phyloP scores from a whole-genome alignment of 2,329 filamentous ascomycete species.

The Exophiala sp. region DNA sequence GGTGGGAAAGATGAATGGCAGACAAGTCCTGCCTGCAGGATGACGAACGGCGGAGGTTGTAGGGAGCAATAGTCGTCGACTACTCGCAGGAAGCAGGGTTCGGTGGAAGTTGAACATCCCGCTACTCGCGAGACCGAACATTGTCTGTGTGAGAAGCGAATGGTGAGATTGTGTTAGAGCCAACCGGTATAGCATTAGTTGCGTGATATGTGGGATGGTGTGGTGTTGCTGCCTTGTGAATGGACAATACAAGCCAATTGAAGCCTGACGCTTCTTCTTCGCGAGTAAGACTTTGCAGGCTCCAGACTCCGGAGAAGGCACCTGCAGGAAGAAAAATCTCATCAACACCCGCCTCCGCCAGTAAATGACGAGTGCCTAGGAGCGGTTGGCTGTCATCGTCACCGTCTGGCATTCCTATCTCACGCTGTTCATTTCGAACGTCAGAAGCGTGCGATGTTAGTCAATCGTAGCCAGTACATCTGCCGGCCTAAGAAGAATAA shows the following conservation, averaged over 20 bases:
- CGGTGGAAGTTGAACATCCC: background rate
- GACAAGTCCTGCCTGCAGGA: conserved; percentile 9
- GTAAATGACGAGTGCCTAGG: background rate
- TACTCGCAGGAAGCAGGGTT: background rate
- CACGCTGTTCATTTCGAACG: background rate
- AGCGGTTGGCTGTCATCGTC: background rate
- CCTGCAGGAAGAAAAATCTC: conserved; percentile 7
- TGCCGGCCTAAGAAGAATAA: too few species aligned
- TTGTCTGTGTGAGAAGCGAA: background rate
- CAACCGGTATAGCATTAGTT: conserved; percentile 16
- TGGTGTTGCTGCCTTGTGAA: conserved; percentile 13
- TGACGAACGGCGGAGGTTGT: conserved; percentile 16
- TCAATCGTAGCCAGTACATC: too few species aligned
- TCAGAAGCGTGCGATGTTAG: too few species aligned
- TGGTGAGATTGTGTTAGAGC: background rate
- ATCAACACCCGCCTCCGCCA: conserved; percentile 7
- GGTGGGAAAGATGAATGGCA: background rate
- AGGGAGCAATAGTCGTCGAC: background rate
- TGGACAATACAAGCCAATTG: conserved; percentile 22
- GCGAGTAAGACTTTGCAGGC: background rate
- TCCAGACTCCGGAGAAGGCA: background rate
- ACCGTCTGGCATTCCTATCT: conserved; percentile 4
- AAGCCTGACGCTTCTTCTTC: conserved; percentile 13
- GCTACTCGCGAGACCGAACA: background rate
- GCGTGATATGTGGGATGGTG: conserved; percentile 21